Conservation (phyloP, 169 alveolate genomes). For the Plasmodium chabaudi region DNA sequence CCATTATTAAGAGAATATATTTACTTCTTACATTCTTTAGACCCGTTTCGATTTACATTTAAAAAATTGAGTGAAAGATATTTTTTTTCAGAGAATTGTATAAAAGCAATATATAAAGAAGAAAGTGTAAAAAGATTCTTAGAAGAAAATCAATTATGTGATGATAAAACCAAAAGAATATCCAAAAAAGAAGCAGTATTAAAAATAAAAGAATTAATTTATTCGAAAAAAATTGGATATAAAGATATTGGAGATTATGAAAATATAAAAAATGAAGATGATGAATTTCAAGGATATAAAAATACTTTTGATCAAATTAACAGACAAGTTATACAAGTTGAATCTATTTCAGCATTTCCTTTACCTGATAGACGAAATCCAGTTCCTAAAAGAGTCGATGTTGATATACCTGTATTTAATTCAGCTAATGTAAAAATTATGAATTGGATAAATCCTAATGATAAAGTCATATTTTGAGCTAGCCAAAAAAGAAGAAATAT, state of each 20-base stretch:
- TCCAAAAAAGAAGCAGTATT: slow-evolving; percentile 62
- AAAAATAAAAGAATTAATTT: slow-evolving; percentile 53
- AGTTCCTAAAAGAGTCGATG: slow-evolving; percentile 91
- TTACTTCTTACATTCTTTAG: slow-evolving; percentile 86
- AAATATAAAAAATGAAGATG: slow-evolving; percentile 81
- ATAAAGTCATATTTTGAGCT: slow-evolving; percentile 83
- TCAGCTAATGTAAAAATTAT: slow-evolving; percentile 86
- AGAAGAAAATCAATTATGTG: slow-evolving; percentile 56
- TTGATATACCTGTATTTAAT: slow-evolving; percentile 88
- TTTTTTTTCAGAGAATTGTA: slow-evolving; percentile 60
- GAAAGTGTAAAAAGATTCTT: slow-evolving; percentile 69
- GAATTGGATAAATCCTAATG: slow-evolving; percentile 92
- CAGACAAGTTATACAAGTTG: slow-evolving; percentile 85
- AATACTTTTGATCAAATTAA: slow-evolving; percentile 84
- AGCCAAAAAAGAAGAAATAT: background rate
- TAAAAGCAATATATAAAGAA: slow-evolving; percentile 44
- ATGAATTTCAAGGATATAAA: slow-evolving; percentile 70
- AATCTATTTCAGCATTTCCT: slow-evolving; percentile 83
- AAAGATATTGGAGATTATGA: slow-evolving; percentile 81
- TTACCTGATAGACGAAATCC: slow-evolving; percentile 87
- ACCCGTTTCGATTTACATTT: slow-evolving; percentile 88
- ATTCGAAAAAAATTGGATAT: slow-evolving; percentile 79
- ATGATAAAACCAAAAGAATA: slow-evolving; percentile 75
- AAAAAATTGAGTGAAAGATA: slow-evolving; percentile 86
- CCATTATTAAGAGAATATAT: slow-evolving; percentile 89